phyloP scores from a whole-genome alignment of 2,329 filamentous ascomycete species.

The Pseudogymnoascus sp. region DNA sequence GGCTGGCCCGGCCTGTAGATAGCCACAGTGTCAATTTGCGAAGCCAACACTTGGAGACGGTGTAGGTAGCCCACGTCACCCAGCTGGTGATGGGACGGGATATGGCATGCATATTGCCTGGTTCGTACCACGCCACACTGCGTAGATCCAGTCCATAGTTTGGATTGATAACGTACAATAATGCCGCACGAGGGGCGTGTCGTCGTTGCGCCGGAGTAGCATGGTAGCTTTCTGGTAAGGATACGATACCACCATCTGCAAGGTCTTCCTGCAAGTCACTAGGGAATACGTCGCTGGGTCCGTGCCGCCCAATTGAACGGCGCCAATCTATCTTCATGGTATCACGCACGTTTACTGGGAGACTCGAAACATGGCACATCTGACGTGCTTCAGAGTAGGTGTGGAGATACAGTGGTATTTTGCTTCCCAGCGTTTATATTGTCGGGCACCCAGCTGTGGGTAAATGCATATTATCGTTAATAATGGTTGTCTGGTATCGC shows the following conservation, averaged over 20 bases:
- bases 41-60: neutral
- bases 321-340: neutral
- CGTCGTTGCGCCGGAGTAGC: neutral
- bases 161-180: neutral
- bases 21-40: neutral
- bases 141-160: neutral
- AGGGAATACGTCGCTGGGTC: neutral
- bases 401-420: conserved; percentile 7
- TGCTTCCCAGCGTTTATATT: neutral
- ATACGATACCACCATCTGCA: neutral
- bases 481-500: neutral
- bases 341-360: neutral
- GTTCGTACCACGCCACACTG: neutral
- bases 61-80: neutral
- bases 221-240: neutral
- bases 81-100: neutral
- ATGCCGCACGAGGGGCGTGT: neutral
- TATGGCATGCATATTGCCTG: neutral
- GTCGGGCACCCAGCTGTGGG: neutral
- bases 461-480: neutral
- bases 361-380: neutral
- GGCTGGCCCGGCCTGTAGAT: neutral
- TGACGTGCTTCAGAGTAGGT: neutral
- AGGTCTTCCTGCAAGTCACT: neutral
- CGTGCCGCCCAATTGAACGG: neutral